These are phyloP conservation scores for Umbilicus rupestris DNA, from an alignment of 164 flowering plant species.

Conservation along the genomic window DNA sequence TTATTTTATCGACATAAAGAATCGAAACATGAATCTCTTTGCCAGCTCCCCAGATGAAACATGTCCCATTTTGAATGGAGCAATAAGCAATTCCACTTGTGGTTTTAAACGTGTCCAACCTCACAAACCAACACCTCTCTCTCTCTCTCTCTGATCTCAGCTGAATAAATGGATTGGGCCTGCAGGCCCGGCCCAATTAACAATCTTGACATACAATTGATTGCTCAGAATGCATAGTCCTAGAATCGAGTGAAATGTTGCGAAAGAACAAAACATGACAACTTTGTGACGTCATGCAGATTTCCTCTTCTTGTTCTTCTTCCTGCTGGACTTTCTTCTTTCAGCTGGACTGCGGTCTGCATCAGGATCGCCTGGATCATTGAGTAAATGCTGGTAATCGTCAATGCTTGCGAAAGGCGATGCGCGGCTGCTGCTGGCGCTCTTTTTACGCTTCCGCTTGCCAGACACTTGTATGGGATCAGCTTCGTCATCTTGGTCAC, in stretches of 20 bases:
- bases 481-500: constrained; percentile 16
- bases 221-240: too few relatives aligned
- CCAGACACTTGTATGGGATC: constrained; percentile 6
- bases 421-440: too few relatives aligned
- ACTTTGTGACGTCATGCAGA: not conserved
- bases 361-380: constrained; percentile 27
- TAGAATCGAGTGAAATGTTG: too few relatives aligned
- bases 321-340: constrained; percentile 13
- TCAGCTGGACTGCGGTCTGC: constrained; percentile 8
- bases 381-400: constrained; percentile 58
- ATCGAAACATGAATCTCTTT: too few relatives aligned
- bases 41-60: too few relatives aligned
- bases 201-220: too few relatives aligned
- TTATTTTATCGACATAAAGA: too few relatives aligned
- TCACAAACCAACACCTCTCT: not conserved
- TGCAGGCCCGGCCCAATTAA: too few relatives aligned
- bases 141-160: too few relatives aligned
- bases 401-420: constrained; percentile 95
- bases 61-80: not conserved
- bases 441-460: constrained; percentile 29
- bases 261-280: too few relatives aligned
- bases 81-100: not conserved
- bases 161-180: too few relatives aligned
- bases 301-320: constrained; percentile 21
- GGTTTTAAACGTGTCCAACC: not conserved